phyloP scores from a whole-genome alignment of 148 eudicot genomes.

The Camellia lanceoleosa region DNA sequence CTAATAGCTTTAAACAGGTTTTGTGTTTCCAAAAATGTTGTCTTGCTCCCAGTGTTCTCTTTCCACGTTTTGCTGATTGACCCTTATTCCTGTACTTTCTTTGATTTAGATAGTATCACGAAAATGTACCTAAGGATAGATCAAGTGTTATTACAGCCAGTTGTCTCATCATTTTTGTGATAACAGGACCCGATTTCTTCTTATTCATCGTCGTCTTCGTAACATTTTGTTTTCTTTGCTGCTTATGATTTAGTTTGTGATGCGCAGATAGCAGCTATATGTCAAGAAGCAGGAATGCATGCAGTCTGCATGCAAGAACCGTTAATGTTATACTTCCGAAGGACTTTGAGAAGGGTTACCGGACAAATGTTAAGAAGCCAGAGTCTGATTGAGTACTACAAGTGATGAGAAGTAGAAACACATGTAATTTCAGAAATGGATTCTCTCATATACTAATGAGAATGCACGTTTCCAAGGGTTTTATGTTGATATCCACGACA shows the following conservation, averaged over 20 bases:
- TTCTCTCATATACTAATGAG: conserved; percentile 4
- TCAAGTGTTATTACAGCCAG: too few relatives aligned
- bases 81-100: too few relatives aligned
- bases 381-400: conserved; percentile 88
- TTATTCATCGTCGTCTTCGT: too few relatives aligned
- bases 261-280: conserved; percentile 47
- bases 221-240: too few relatives aligned
- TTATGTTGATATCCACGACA: background rate
- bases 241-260: background rate
- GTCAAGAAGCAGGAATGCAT: conserved; percentile 36
- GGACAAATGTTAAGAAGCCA: conserved; percentile 84
- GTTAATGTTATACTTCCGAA: conserved; percentile 76
- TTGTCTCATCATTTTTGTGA: too few relatives aligned
- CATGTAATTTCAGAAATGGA: background rate
- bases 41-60: too few relatives aligned
- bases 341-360: conserved; percentile 87
- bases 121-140: too few relatives aligned
- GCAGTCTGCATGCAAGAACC: conserved; percentile 55
- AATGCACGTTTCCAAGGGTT: background rate
- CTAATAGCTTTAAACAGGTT: background rate
- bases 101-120: too few relatives aligned
- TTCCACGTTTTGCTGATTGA: too few relatives aligned
- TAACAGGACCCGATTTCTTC: too few relatives aligned
- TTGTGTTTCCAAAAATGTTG: too few relatives aligned
- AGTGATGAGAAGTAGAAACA: conserved; percentile 26